phyloP scores from a whole-genome alignment of 129 eudicot species.

The Flaveria bidentis region DNA sequence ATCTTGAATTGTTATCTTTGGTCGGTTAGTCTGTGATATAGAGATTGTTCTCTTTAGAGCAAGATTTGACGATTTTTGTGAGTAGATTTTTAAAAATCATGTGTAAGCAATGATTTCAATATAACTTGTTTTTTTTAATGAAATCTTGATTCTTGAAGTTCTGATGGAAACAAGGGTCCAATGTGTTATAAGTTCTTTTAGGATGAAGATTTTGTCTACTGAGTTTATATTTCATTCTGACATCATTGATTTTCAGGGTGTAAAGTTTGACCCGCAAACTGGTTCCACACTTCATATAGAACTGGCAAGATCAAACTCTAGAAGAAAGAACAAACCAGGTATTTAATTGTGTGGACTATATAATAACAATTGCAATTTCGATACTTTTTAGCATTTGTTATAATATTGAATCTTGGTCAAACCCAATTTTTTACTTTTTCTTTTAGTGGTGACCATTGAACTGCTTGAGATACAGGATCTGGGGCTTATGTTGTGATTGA shows the following conservation, averaged over 20 bases:
- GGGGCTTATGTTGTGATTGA: conserved; percentile 91
- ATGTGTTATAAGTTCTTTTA: conserved; percentile 9
- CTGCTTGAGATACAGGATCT: conserved; percentile 48
- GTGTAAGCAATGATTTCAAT: not conserved
- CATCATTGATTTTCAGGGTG: conserved; percentile 58
- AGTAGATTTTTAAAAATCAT: not conserved
- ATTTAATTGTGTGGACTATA: conserved; percentile 1
- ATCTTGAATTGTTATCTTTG: not conserved
- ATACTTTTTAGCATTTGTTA: not conserved
- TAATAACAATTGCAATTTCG: not conserved
- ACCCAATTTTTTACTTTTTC: not conserved
- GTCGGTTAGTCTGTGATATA: not conserved
- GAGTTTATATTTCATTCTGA: conserved; percentile 1
- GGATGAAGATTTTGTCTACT: not conserved
- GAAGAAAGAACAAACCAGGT: conserved; percentile 76
- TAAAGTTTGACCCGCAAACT: conserved; percentile 90
- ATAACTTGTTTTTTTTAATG: not conserved
- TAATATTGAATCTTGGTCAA: not conserved
- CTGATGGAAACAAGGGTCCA: conserved; percentile 10
- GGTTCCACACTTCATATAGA: conserved; percentile 86
- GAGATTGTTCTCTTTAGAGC: conserved; percentile 1
- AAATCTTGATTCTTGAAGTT: conserved; percentile 4
- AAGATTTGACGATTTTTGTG: conserved; percentile 9
- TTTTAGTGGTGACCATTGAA: conserved; percentile 13
- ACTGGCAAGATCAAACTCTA: conserved; percentile 91